Evolutionary conservation across 2,329 filamentous ascomycete species (phyloP), one percentile per base, ranked within the genome.

Genomic region (Thyridium curvatum): DNA sequence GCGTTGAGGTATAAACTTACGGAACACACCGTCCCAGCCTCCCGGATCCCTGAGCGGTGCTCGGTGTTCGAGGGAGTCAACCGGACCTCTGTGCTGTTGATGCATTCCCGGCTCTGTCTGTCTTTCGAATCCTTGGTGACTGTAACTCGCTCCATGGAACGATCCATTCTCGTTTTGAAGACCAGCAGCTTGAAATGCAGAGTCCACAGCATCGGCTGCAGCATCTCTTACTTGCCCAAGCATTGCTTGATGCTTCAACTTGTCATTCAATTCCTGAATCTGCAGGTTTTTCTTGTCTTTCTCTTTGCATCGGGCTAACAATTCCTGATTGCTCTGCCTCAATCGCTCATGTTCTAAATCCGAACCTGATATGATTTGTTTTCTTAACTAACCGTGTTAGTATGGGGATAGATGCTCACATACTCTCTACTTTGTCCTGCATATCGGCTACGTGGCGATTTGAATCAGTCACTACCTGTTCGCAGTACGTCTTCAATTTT

Each of bases 381-480:
- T n/a, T n/a, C n/a, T n/a, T n/a, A n/a, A n/a, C n/a, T n/a, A 35
- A 13, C 15, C 14, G 12, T 4, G 4, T n/a, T 26, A 29, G 8
- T 5, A 13, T 16, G 4, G 16, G 12, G 5, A 32, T 4, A 12
- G 17, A n/a, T 26, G 10, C 21, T 26, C 7, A 52, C 70, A 40
- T 45, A 84, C 85, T 68, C 41, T 74, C 64, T 18, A 90, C 55
- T 52, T 79, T 83, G 21, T 77, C 73, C 38, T 84, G 79, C 12
- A 93, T 61, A 31, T 60, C 71, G 17, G 74, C 70, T 40, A 91
- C 84, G 51, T 91, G 79, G 1, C 75, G 59, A 51, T 91, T 89
- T 8, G 86, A 85, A 44, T 91, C 82, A 45, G 80, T 76, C 34
- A 89, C 74, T 2, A 86, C 68, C 49, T 83, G 84, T 49, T 93